phyloP scores from a whole-genome alignment of 2,329 filamentous ascomycete species.

The Proliferodiscus dingleyae region DNA sequence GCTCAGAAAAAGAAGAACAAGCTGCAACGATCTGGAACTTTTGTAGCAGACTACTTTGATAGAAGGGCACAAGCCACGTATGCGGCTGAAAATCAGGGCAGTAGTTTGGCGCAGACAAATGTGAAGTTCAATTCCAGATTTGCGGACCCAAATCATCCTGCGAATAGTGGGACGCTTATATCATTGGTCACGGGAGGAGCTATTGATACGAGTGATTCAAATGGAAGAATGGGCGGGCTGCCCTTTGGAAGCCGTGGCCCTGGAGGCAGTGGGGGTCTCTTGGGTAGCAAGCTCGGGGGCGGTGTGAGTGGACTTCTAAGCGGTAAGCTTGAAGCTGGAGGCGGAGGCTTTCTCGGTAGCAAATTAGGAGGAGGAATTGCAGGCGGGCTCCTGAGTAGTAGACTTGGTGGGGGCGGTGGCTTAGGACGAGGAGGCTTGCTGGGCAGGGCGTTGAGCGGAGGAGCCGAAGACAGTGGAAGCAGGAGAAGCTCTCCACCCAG shows the following conservation, averaged over 20 bases:
- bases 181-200: slow-evolving; percentile 43
- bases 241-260: neutral
- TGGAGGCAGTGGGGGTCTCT: neutral
- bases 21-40: slow-evolving; percentile 35
- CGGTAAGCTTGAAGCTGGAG: neutral
- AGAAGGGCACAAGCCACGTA: slow-evolving; percentile 24
- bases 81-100: slow-evolving; percentile 37
- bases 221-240: neutral
- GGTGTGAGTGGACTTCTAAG: slow-evolving; percentile 4
- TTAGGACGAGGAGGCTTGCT: too few species aligned
- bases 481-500: too few species aligned
- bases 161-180: slow-evolving; percentile 43
- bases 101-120: slow-evolving; percentile 31
- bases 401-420: too few species aligned
- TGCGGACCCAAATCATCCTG: slow-evolving; percentile 47
- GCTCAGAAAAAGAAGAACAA: slow-evolving; percentile 26
- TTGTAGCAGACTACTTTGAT: slow-evolving; percentile 24
- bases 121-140: slow-evolving; percentile 42
- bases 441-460: too few species aligned
- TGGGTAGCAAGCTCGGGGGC: slow-evolving; percentile 2
- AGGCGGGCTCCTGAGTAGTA: too few species aligned
- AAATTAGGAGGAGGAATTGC: slow-evolving; percentile 1
- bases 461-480: slow-evolving; percentile 7
- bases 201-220: slow-evolving; percentile 25
- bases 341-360: neutral